phyloP scores from a whole-genome alignment of 2,329 filamentous ascomycete species.

The Hypoxylon sp. region DNA sequence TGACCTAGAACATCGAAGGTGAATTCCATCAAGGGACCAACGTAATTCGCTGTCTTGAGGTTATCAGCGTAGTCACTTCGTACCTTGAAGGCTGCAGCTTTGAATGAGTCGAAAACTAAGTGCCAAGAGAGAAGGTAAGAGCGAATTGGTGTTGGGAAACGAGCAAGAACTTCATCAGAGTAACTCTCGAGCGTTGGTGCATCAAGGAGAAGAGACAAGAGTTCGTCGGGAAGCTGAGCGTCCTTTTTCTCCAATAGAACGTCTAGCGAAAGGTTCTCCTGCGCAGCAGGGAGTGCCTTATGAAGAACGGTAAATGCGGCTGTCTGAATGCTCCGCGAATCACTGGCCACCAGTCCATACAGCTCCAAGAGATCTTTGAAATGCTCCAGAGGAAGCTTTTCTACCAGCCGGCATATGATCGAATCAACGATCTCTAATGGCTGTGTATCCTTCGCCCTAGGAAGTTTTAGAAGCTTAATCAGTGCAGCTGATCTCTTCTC shows the following conservation, averaged over 20 bases:
- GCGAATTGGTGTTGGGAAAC: slow-evolving; percentile 78
- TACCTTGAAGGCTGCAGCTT: slow-evolving; percentile 83
- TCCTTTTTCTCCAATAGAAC: slow-evolving; percentile 77
- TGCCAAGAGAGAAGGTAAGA: slow-evolving; percentile 92
- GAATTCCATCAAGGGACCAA: slow-evolving; percentile 80
- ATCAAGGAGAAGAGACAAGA: slow-evolving; percentile 86
- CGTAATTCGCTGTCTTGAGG: slow-evolving; percentile 79
- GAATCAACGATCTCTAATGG: slow-evolving; percentile 83
- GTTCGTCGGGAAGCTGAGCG: slow-evolving; percentile 83
- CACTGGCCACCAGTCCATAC: slow-evolving; percentile 82
- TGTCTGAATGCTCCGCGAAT: slow-evolving; percentile 81
- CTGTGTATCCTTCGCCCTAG: slow-evolving; percentile 66
- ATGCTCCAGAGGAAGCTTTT: slow-evolving; percentile 72
- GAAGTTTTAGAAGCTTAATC: slow-evolving; percentile 73
- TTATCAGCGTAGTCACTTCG: slow-evolving; percentile 84
- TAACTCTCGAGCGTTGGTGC: slow-evolving; percentile 79
- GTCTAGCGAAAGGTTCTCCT: slow-evolving; percentile 87
- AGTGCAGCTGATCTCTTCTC: slow-evolving; percentile 70
- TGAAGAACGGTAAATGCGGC: slow-evolving; percentile 87
- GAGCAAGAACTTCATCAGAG: slow-evolving; percentile 74
- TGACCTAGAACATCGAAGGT: slow-evolving; percentile 89
- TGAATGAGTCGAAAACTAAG: slow-evolving; percentile 88
- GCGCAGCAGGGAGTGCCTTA: slow-evolving; percentile 80
- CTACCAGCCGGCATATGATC: slow-evolving; percentile 78
- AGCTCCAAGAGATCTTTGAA: slow-evolving; percentile 76